Evolutionary conservation across 1,284 basidiomycete species (phyloP), one percentile per base, ranked within the genome.

Genomic region (Phlebopus sp.): DNA sequence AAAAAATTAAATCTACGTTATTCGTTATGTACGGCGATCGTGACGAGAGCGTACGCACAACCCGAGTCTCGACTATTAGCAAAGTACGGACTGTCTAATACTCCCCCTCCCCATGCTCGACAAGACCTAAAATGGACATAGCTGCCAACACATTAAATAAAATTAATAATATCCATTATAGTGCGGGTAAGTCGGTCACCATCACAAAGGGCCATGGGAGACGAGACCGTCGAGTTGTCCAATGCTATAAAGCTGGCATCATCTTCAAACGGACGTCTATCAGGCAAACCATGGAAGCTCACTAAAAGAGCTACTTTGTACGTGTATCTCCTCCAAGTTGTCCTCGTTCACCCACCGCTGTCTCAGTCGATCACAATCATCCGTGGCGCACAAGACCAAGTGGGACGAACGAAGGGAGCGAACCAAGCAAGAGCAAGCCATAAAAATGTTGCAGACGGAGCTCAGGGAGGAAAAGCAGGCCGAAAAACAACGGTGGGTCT

Each of bases 381-480:
- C 79, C 21, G 64, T 72, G 15, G 83, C 78, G 46, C 72, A 84
- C 42, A 89, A 82, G 67, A 75, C 82, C 4, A 84, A 77, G 63
- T 91, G 82, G 79, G 74, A 79, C 41, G 76, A 78, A 29, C 75
- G 89, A 31, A 87, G 89, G 78, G 72, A 79, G 50, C 80, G 81
- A 60, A 79, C 78, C 23, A 78, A 78, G 60, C 78, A 78, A 57
- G 78, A 77, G 19, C 70, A 74, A 34, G 84, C 88, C 19, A 75
- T 87, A 51, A 90, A 86, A 67, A 82, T 84, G 61, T 70, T 91
- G 29, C 74, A 90, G 64, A 59, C 65, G 9, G 86, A 90, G 56
- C 73, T 91, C 53, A 84, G 80, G 61, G 82, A 86, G 39, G 88
- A 91, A 63, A 90, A 89, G 60, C 69, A 76, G 55, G 77, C 81